Conservation (phyloP, 2,329 filamentous ascomycete genomes). For the Fusarium multiceps region DNA sequence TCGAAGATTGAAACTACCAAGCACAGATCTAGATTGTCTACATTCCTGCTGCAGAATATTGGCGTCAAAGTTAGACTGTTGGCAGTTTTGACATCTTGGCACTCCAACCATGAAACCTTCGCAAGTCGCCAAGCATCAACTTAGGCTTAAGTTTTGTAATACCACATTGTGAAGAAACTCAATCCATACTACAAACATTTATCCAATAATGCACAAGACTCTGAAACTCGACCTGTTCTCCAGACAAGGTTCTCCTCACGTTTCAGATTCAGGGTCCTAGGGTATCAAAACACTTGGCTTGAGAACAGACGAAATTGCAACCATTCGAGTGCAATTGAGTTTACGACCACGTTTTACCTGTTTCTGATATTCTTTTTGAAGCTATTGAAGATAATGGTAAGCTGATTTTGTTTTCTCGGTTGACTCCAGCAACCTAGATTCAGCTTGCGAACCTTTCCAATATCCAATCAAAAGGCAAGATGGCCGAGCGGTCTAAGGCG, state of each 20-base stretch:
- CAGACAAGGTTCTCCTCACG: background rate
- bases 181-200: background rate
- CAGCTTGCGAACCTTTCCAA: accelerated
- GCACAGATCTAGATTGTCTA: background rate
- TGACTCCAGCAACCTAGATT: background rate
- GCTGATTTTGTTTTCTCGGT: background rate
- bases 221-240: constrained; percentile 3
- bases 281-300: background rate
- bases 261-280: constrained; percentile 22
- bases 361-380: background rate
- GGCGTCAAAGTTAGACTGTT: background rate
- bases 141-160: background rate
- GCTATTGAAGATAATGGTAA: background rate
- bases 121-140: accelerated
- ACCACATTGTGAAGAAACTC: background rate
- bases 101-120: too few species aligned
- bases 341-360: background rate
- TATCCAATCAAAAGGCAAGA: constrained; percentile 28
- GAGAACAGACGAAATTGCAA: background rate
- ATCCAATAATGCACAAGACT: background rate
- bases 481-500: constrained; percentile 34
- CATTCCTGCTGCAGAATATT: background rate
- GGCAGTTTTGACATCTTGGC: background rate
- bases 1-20: background rate
- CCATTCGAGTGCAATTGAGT: background rate